These are phyloP conservation scores for Suillus luteus DNA, from an alignment of 768 basidiomycete genomes.

Conservation along the genomic window DNA sequence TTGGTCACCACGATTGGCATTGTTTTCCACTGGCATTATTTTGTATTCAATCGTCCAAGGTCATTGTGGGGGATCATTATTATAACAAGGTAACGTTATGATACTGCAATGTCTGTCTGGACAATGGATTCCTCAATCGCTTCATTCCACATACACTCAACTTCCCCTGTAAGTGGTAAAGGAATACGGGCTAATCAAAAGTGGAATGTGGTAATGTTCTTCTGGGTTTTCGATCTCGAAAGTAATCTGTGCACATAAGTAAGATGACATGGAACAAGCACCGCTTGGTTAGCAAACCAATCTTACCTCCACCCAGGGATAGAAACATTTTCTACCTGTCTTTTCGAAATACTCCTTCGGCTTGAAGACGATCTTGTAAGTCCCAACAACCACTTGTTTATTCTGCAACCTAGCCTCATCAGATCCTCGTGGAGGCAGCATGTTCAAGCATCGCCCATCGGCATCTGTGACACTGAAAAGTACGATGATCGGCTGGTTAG, in stretches of 20 bases:
- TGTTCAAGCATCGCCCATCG: constrained; percentile 80
- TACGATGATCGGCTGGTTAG: not conserved
- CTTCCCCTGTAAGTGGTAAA: constrained; percentile 95
- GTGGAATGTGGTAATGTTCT: constrained; percentile 89
- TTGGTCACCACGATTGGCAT: not conserved
- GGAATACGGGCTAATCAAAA: constrained; percentile 89
- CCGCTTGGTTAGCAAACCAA: not conserved
- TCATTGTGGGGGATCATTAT: constrained; percentile 4
- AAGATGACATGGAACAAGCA: not conserved
- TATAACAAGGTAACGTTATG: constrained; percentile 3
- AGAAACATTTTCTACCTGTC: constrained; percentile 69
- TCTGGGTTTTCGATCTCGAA: constrained; percentile 71
- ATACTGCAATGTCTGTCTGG: constrained; percentile 1
- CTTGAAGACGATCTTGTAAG: constrained; percentile 86
- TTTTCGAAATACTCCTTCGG: constrained; percentile 80
- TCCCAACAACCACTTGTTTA: constrained; percentile 46
- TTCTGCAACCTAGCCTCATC: constrained; percentile 43
- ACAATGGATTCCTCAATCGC: not conserved
- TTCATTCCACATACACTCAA: constrained; percentile 34
- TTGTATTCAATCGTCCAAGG: not conserved
- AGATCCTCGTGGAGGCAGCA: constrained; percentile 61
- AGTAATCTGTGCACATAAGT: constrained; percentile 56
- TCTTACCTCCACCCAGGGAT: constrained; percentile 86
- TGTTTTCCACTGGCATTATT: constrained; percentile 6
- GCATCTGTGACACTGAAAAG: constrained; percentile 66